Evolutionary conservation across 495 filamentous ascomycete genomes (phyloP).

Genomic region (Hypoxylon cercidicola): DNA sequence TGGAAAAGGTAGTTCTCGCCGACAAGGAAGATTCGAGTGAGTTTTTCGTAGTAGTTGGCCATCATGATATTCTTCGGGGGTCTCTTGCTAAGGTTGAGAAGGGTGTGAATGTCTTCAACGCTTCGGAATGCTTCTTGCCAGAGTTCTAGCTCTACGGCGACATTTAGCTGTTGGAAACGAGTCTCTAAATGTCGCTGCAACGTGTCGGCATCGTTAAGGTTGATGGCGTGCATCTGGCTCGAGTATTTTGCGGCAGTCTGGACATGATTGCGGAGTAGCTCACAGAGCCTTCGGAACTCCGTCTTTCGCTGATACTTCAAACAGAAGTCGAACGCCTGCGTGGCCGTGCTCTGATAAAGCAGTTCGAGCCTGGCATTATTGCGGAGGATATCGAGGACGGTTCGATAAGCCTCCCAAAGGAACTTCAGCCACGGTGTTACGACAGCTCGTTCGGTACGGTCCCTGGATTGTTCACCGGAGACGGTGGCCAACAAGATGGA

Average conservation of each 20-base stretch:
- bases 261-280: conserved; percentile 97
- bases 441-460: conserved; percentile 96
- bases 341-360: conserved; percentile 97
- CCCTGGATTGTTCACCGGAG: conserved; percentile 95
- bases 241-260: conserved; percentile 99
- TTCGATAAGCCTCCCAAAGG: conserved; percentile 99
- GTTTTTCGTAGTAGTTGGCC: conserved; percentile 99
- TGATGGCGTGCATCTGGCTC: conserved; percentile 98
- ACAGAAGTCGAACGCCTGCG: conserved; percentile 98
- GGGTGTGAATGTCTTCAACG: conserved; percentile 98
- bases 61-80: conserved; percentile 99
- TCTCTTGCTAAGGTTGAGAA: conserved; percentile 97
- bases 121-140: conserved; percentile 99
- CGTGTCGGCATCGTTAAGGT: conserved; percentile 96
- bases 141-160: conserved; percentile 95
- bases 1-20: conserved; percentile 99
- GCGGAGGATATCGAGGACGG: conserved; percentile 95
- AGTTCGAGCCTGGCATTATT: conserved; percentile 98
- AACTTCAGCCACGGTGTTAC: conserved; percentile 99
- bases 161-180: conserved; percentile 97
- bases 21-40: conserved; percentile 97
- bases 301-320: conserved; percentile 98
- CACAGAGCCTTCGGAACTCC: conserved; percentile 97
- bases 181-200: conserved; percentile 97
- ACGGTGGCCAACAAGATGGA: conserved; percentile 98